A percentile compares a stretch with the other conserved stretches of the same genome.
Evolutionary conservation across 192 early-diverging fungal species (phyloP).

Genomic region (Coemansia umbellata): DNA sequence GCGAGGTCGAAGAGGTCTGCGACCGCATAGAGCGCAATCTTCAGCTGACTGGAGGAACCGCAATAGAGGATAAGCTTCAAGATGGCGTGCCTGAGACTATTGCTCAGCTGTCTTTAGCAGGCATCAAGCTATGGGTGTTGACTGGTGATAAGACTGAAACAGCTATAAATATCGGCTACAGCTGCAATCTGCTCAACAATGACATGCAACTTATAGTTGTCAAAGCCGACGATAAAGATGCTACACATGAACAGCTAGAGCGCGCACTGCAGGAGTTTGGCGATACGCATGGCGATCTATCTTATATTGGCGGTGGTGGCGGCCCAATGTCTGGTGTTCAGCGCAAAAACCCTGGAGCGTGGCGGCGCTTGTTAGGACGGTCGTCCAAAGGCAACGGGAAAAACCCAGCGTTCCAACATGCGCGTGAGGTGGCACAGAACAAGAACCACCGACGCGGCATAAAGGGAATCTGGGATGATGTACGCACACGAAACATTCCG

Average conservation of each 20-base stretch:
- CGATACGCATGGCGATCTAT: constrained; percentile 41
- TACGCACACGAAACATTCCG: constrained; percentile 47
- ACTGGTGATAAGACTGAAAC: constrained; percentile 98
- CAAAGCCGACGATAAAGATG: constrained; percentile 53
- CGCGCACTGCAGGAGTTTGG: constrained; percentile 64
- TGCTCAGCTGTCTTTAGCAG: constrained; percentile 73
- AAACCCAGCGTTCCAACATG: constrained; percentile 30
- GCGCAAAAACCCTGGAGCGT: constrained; percentile 27
- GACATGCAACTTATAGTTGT: constrained; percentile 85
- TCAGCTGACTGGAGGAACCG: constrained; percentile 89
- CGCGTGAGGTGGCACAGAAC: constrained; percentile 24
- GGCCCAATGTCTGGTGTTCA: constrained; percentile 31
- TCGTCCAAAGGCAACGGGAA: constrained; percentile 4
- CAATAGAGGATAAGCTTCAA: constrained; percentile 96
- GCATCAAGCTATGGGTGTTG: constrained; percentile 94
- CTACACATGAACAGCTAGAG: constrained; percentile 63
- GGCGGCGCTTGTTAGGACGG: constrained; percentile 30
- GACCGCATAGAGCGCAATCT: constrained; percentile 78
- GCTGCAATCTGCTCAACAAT: constrained; percentile 80
- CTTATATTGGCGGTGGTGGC: constrained; percentile 34
- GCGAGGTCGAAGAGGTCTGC: constrained; percentile 69
- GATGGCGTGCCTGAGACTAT: constrained; percentile 97
- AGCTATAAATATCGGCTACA: constrained; percentile 96
- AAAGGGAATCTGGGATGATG: constrained; percentile 48
- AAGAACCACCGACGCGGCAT: constrained; percentile 33